These are phyloP conservation scores for Sequoiadendron giganteum DNA, from an alignment of 75 land plant genomes.

Conservation along the genomic window DNA sequence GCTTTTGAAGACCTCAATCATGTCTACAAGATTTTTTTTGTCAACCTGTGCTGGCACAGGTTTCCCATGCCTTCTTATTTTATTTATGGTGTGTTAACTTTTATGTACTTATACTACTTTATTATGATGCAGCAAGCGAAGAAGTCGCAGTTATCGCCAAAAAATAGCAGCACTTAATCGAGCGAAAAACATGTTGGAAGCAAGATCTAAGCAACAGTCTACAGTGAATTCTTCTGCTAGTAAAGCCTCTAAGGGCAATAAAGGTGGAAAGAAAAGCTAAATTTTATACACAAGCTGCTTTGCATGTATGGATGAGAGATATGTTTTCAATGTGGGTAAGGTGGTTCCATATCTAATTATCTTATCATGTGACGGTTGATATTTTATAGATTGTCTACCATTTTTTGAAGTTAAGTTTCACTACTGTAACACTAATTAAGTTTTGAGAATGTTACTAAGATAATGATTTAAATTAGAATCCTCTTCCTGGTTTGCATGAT, in stretches of 20 bases:
- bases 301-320: not conserved
- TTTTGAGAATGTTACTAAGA: not conserved
- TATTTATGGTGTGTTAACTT: not conserved
- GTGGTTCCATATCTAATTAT: not conserved
- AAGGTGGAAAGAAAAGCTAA: slow-evolving; percentile 12
- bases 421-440: not conserved
- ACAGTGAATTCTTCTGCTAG: not conserved
- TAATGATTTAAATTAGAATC: not conserved
- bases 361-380: not conserved
- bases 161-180: slow-evolving; percentile 46
- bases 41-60: not conserved
- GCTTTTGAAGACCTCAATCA: not conserved
- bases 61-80: not conserved
- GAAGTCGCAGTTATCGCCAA: slow-evolving; percentile 37
- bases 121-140: slow-evolving; percentile 45
- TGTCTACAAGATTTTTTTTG: not conserved
- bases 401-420: not conserved
- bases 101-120: not conserved
- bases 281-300: not conserved
- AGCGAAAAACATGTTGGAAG: slow-evolving; percentile 37
- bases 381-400: not conserved
- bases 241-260: not conserved
- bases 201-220: slow-evolving; percentile 18
- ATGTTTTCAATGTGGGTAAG: not conserved
- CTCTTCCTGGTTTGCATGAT: not conserved